Base-by-base conservation (phyloP, 1,284 basidiomycete species). In the Cutaneotrichosporon sp. region DNA sequence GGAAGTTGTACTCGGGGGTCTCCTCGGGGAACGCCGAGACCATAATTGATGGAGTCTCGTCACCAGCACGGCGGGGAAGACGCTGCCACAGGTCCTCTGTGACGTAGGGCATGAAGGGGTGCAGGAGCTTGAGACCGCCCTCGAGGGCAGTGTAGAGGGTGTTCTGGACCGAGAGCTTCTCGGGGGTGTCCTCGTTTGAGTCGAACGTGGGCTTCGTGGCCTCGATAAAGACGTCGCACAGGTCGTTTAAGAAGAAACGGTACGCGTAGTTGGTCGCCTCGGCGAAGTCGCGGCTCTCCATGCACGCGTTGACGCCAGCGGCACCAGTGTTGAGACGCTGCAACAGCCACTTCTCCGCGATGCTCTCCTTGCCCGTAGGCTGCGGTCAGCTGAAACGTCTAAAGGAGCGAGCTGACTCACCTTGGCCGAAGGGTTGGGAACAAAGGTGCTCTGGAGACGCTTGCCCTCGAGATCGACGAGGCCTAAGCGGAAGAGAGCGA, bases 81-180 rank as follows among this genome's bases (percentile, higher is more conserved):
- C 93, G 84, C 73, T 99, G 96, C 96, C 96, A 98, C 17, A 99
- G 78, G 75, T 98, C 96, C 76, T 99, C 96, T 2, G 94, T 97
- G 38, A 99, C 91, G 74, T 87, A 98, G 2, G 96, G 96, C 96
- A 98, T 98, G 79, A 97, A 94, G 2, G 96, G 94, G 74, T 98
- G 96, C 12, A 98, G 79, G 9, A 99, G 79, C 44, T 86, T 83
- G 47, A 98, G 79, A 11, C 94, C 96, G 52, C 85, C 77, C 65
- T 99, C 96, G 35, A 98, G 80, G 71, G 90, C 93, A 12, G 88
- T 94, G 75, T 97, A 97, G 42, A 99, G 78, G 0, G 94, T 98
- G 76, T 98, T 89, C 72, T 97, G 93, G 12, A 93, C 89, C 7
- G 92, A 97, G 45, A 79, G 79, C 51, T 85, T 82, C 17, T 80